These are phyloP conservation scores for Fomitiporia mediterranea DNA, from an alignment of 1,284 basidiomycete genomes.

Conservation along the genomic window DNA sequence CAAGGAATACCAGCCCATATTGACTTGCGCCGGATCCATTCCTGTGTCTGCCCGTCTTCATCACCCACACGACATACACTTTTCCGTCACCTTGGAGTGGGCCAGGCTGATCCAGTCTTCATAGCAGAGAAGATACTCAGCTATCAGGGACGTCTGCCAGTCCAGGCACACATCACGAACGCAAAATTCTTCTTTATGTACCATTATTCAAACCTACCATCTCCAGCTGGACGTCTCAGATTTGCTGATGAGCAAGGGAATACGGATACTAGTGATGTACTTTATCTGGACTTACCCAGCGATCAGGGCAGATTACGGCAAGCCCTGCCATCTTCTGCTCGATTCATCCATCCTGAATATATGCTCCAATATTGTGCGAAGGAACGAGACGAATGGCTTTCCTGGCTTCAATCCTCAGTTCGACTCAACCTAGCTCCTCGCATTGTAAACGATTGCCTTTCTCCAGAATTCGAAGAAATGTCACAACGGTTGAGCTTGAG, in stretches of 20 bases:
- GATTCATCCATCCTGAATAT: background rate
- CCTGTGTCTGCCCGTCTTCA: conserved; percentile 10
- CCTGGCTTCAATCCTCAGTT: background rate
- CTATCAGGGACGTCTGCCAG: background rate
- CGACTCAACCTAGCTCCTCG: background rate
- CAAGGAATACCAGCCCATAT: conserved; percentile 18
- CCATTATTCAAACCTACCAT: background rate
- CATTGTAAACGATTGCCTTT: background rate
- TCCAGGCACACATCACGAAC: background rate
- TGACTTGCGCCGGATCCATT: conserved; percentile 16
- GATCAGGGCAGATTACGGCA: background rate
- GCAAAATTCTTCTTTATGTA: background rate
- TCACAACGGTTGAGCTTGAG: background rate
- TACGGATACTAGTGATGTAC: background rate
- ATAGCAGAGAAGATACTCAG: background rate
- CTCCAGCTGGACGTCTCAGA: background rate
- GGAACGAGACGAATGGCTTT: background rate
- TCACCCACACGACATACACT: background rate
- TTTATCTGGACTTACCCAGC: background rate
- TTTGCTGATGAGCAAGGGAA: background rate
- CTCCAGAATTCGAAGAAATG: background rate
- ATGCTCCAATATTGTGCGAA: background rate
- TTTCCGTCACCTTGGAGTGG: background rate
- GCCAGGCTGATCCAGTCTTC: background rate
- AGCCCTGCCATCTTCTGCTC: background rate